Conservation (phyloP, 352 stramenopile species). For the Globisporangium abappressorium region DNA sequence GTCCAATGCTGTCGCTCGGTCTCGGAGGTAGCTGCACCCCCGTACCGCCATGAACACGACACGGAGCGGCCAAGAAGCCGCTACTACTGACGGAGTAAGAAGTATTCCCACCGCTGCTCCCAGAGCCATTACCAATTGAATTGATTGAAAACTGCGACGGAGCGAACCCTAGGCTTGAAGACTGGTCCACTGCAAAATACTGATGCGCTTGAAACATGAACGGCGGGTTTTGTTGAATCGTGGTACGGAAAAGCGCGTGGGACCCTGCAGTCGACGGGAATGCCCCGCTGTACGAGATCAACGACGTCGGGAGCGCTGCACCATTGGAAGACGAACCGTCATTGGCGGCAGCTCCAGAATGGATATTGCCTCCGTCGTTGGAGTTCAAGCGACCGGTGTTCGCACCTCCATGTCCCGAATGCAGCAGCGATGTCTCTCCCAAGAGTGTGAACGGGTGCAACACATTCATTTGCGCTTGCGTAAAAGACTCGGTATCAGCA, state of each 20-base stretch:
- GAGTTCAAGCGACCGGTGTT: not conserved
- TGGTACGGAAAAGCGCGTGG: not conserved
- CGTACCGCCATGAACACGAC: constrained; percentile 12
- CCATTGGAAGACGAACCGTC: not conserved
- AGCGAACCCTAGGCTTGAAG: not conserved
- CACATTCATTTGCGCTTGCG: not conserved
- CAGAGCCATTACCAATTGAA: not conserved
- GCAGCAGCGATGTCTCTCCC: not conserved
- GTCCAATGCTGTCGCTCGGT: not conserved
- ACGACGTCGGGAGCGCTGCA: not conserved
- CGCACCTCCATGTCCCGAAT: not conserved
- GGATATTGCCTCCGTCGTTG: not conserved
- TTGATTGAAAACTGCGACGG: not conserved
- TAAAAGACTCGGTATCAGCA: not conserved
- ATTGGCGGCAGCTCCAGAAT: not conserved
- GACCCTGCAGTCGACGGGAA: constrained; percentile 6
- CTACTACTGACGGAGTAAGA: not conserved
- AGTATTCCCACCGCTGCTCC: not conserved
- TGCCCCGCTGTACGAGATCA: constrained; percentile 11
- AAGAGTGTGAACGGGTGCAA: not conserved
- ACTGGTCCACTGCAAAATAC: constrained; percentile 17
- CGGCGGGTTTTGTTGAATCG: constrained; percentile 1
- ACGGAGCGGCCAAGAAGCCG: not conserved
- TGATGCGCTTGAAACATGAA: constrained; percentile 14
- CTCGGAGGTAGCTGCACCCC: constrained; percentile 3